Percentiles rank a stretch among this genome's conserved stretches.
Conservation (phyloP, 2,329 filamentous ascomycete genomes). For the Fusarium palustre region DNA sequence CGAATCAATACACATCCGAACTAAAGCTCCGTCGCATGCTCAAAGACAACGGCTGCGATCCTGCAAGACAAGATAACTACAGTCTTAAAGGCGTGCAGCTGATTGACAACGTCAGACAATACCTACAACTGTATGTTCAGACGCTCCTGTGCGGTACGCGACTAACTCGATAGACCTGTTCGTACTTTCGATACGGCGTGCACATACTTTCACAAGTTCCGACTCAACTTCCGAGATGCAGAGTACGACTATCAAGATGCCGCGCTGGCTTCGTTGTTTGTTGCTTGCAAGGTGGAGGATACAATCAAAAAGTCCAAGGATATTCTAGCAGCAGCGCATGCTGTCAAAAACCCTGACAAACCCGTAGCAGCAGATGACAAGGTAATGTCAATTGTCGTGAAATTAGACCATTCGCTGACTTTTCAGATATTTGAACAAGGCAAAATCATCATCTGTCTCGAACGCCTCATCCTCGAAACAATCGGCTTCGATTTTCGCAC, state of each 20-base stretch:
- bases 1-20: slow-evolving; percentile 82
- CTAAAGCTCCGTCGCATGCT: slow-evolving; percentile 81
- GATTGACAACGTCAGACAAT: slow-evolving; percentile 85
- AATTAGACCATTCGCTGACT: slow-evolving; percentile 7
- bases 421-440: slow-evolving; percentile 82
- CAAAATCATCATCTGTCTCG: slow-evolving; percentile 86
- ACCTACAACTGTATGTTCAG: slow-evolving; percentile 74
- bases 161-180: slow-evolving; percentile 71
- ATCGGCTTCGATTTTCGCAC: slow-evolving; percentile 94
- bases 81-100: slow-evolving; percentile 88
- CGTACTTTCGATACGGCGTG: slow-evolving; percentile 93
- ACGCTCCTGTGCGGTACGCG: neutral
- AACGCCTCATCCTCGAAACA: slow-evolving; percentile 91
- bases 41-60: slow-evolving; percentile 75
- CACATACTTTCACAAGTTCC: slow-evolving; percentile 93
- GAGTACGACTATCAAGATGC: slow-evolving; percentile 91
- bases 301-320: slow-evolving; percentile 97
- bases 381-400: slow-evolving; percentile 59
- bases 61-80: slow-evolving; percentile 81
- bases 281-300: slow-evolving; percentile 97
- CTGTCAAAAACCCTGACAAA: slow-evolving; percentile 77
- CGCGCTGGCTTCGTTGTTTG: slow-evolving; percentile 87
- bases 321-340: slow-evolving; percentile 90
- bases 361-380: slow-evolving; percentile 84
- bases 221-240: slow-evolving; percentile 83